phyloP scores from a whole-genome alignment of 2,329 filamentous ascomycete species.

The Venturia effusa region DNA sequence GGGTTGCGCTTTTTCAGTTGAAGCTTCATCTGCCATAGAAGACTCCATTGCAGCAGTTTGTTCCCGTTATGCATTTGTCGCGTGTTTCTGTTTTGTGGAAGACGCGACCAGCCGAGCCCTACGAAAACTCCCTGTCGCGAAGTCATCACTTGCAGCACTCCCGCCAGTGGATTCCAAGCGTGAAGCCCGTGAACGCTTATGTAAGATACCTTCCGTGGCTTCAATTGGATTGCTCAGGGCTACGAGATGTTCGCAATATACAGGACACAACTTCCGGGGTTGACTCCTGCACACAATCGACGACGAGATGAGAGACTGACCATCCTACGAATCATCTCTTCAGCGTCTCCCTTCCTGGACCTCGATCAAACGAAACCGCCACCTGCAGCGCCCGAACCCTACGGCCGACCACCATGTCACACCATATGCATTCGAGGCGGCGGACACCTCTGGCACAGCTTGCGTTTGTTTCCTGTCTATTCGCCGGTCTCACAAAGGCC shows the following conservation, averaged over 20 bases:
- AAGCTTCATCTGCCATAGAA: not conserved
- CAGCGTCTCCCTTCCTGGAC: not conserved
- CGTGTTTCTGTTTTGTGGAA: not conserved
- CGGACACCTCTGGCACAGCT: not conserved
- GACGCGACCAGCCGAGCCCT: not conserved
- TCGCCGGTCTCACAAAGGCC: not conserved
- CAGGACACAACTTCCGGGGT: not conserved
- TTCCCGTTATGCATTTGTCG: not conserved
- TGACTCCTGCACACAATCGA: not conserved
- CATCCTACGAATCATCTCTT: not conserved
- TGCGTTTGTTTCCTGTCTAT: not conserved
- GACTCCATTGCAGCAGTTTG: not conserved
- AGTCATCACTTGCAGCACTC: too few relatives aligned
- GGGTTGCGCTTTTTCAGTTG: not conserved
- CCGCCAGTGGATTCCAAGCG: too few relatives aligned
- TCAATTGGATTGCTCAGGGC: too few relatives aligned
- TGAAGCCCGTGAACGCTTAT: not conserved
- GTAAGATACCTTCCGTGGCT: too few relatives aligned
- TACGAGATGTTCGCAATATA: not conserved
- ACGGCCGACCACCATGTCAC: slow-evolving; percentile 4
- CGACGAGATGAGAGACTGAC: not conserved
- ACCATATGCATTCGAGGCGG: not conserved
- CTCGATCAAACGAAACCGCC: slow-evolving; percentile 1
- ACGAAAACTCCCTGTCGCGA: not conserved
- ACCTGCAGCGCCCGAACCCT: not conserved